Evolutionary conservation across 2,329 filamentous ascomycete genomes (phyloP).

Genomic region (Cadophora sp.): DNA sequence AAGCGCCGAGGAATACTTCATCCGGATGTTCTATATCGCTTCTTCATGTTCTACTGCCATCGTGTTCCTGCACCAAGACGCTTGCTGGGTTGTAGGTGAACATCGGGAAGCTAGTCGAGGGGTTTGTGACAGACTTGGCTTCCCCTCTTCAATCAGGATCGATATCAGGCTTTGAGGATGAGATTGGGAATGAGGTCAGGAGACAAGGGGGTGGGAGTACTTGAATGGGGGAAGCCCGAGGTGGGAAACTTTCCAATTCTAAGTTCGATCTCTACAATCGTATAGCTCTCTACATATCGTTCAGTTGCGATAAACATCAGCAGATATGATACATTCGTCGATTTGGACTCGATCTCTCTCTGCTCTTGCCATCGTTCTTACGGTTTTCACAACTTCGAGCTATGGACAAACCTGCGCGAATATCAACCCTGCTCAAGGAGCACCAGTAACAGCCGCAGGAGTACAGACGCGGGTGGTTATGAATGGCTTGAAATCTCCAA

Average conservation of each 20-base stretch:
- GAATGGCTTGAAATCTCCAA: slow-evolving; percentile 26
- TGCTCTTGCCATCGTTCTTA: background rate
- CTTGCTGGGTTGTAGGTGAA: background rate
- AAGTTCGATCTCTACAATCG: background rate
- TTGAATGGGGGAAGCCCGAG: slow-evolving; percentile 5
- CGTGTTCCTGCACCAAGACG: background rate
- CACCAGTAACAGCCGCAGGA: background rate
- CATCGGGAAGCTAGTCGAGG: background rate
- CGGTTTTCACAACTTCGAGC: background rate
- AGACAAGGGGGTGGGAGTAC: background rate
- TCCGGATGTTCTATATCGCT: background rate
- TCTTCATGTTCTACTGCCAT: background rate
- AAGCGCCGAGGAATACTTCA: slow-evolving; percentile 2
- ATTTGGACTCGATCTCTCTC: background rate
- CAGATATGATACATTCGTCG: background rate
- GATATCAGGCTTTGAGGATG: background rate
- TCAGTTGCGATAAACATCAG: background rate
- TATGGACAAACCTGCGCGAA: slow-evolving; percentile 25
- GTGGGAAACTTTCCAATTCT: background rate
- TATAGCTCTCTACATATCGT: background rate
- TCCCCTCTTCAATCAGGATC: slow-evolving; percentile 4
- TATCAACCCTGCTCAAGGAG: background rate
- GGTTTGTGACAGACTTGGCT: background rate
- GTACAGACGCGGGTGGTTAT: slow-evolving; percentile 19
- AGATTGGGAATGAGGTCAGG: background rate